Base-by-base conservation (phyloP, 768 basidiomycete genomes). In the Leucocoprinus birnbaumii region DNA sequence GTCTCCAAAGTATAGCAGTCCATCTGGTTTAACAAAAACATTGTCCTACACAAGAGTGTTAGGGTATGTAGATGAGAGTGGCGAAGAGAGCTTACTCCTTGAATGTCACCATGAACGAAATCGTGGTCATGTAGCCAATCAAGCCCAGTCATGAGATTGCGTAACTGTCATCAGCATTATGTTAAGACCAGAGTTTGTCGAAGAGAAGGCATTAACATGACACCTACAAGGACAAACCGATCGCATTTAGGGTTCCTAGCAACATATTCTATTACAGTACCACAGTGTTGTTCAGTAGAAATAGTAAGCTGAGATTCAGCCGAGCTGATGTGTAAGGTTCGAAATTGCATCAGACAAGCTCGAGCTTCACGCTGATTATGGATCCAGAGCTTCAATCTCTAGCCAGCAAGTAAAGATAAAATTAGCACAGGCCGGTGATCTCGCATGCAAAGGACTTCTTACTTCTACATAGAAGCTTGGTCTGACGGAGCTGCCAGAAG, bases 1-100 rank as follows among this genome's bases (percentile, higher is more conserved):
- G 42, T 62, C 62, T 49, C 65, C 65, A n/a, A 66, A 57, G 31
- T 61, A 58, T 37, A 55, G 57, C 26, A 37, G 55, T 14, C 63
- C 62, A 26, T 61, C 60, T 5, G 56, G 26, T 42, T 58, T 58
- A 40, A 66, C 56, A 27, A 66, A 58, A 1, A 66, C 48, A 31
- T 66, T 66, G 27, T 60, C 58, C 63, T 63, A 48, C 31, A 2
- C 21, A 22, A 27, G n/a, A n/a, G n/a, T n/a, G 27, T 48, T 19
- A 27, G 31, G 31, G 21, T 25, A n/a, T 38, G 45, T 16, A 25
- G 22, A 19, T 21, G 31, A 19, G 41, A 26, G 7, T 16, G 9
- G 14, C n/a, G 38, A 38, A 38, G 38, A 14, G 8, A 14, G 48
- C 56, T 50, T 38, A 62, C 64, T 26, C 55, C 58, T 50, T 60